Base-by-base conservation (phyloP, 495 filamentous ascomycete genomes). In the Podospora pseudoanserina region DNA sequence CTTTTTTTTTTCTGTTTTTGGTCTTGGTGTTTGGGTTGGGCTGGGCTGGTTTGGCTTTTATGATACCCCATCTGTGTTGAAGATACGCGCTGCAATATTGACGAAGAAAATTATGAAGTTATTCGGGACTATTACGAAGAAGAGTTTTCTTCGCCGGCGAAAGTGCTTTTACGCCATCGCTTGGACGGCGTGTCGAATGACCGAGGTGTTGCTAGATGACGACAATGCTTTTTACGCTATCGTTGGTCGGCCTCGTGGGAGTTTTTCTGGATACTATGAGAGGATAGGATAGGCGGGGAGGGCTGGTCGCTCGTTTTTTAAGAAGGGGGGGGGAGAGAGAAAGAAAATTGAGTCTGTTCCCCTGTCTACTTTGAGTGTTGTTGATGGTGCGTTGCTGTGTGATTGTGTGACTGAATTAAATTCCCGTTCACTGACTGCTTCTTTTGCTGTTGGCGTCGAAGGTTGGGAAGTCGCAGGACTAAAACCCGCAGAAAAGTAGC, bases 61-160 rank as follows among this genome's bases (percentile, higher is more conserved):
- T 83, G 84, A 86, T 86, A 86, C 85, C 84, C 84, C 84, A 86
- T 84, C 67, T 76, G 79, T 81, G 79, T 83, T 83, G 84, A 83
- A 74, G 74, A 78, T 85, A 83, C 81, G 81, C 77, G 76, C 76
- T 79, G 39, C 39, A 49, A 49, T 72, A 65, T 63, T 63, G 69
- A 68, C 73, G 73, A 74, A 68, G 68, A 55, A 64, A 49, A 3
- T 59, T 4, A 5, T 20, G 20, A 20, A 18, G 26, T 27, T 15
- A 62, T n/a, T 30, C 6, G 59, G 59, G 26, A 32, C 23, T 26
- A 32, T 6, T 49, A 30, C 23, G 27, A 61, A 61, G 27, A 61
- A 27, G 11, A 30, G 27, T 60, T 15, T 28, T 27, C 16, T 63
- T 44, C 28, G 30, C 61, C 61, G 20, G 61, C 61, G 61, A 63